These are phyloP conservation scores for Botrytis pseudocinerea DNA, from an alignment of 2,329 filamentous ascomycete genomes.

Conservation along the genomic window DNA sequence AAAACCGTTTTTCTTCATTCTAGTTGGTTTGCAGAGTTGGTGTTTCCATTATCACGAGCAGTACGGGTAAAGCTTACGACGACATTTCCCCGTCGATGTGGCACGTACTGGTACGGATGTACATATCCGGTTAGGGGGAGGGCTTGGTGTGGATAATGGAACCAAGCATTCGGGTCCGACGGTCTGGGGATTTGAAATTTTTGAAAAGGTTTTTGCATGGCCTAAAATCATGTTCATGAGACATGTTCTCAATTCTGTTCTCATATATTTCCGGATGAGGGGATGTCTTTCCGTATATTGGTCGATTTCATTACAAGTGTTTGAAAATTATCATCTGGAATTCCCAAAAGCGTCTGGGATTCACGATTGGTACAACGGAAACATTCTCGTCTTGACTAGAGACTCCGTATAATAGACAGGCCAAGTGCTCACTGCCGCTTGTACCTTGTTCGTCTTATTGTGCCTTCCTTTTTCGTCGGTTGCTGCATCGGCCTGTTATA, in stretches of 20 bases:
- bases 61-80: slow-evolving; percentile 23
- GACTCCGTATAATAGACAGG: background rate
- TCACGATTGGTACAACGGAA: background rate
- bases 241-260: background rate
- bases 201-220: background rate
- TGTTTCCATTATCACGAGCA: slow-evolving; percentile 12
- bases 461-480: background rate
- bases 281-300: background rate
- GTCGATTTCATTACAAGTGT: background rate
- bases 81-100: slow-evolving; percentile 1
- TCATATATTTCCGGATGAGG: background rate
- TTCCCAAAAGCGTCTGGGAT: background rate
- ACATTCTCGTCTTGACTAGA: background rate
- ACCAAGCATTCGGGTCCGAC: background rate
- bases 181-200: background rate
- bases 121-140: background rate
- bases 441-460: background rate
- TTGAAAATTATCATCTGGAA: background rate
- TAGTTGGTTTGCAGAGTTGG: background rate
- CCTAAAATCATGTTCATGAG: background rate
- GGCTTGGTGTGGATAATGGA: background rate
- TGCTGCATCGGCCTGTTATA: background rate
- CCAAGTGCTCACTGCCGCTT: background rate
- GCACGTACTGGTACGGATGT: background rate
- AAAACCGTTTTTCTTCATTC: slow-evolving; percentile 3